Percentiles rank a stretch among this genome's conserved stretches.
Conservation (phyloP, 192 early-diverging fungal genomes). For the Podila epigama region DNA sequence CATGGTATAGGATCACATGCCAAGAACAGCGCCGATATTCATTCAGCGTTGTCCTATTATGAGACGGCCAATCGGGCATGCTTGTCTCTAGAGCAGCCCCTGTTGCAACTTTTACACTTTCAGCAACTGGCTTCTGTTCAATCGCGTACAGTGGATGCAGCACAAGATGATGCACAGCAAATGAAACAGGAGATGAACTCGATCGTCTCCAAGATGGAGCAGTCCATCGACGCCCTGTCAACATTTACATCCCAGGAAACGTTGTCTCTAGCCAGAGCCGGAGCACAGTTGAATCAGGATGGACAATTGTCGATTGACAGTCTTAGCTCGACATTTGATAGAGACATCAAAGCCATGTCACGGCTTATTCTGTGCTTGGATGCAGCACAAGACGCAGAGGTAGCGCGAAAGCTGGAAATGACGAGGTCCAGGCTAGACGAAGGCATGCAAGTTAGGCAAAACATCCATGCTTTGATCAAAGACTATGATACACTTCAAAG, state of each 20-base stretch:
- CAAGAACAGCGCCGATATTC: neutral
- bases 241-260: neutral
- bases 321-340: neutral
- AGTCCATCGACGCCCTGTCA: neutral
- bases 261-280: neutral
- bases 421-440: neutral
- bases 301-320: neutral
- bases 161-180: neutral
- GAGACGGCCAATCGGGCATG: neutral
- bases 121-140: neutral
- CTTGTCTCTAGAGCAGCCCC: neutral
- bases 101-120: neutral
- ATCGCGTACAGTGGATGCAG: neutral
- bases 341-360: neutral
- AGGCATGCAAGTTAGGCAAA: neutral
- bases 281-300: neutral
- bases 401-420: conserved; percentile 4
- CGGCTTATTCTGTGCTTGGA: neutral
- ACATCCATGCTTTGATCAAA: neutral
- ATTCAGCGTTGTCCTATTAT: neutral
- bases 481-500: neutral
- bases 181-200: neutral
- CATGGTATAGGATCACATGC: no score
- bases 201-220: neutral
- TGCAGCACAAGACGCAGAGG: neutral